Conservation (phyloP, 2,329 filamentous ascomycete species). For the Colletotrichum tanaceti region DNA sequence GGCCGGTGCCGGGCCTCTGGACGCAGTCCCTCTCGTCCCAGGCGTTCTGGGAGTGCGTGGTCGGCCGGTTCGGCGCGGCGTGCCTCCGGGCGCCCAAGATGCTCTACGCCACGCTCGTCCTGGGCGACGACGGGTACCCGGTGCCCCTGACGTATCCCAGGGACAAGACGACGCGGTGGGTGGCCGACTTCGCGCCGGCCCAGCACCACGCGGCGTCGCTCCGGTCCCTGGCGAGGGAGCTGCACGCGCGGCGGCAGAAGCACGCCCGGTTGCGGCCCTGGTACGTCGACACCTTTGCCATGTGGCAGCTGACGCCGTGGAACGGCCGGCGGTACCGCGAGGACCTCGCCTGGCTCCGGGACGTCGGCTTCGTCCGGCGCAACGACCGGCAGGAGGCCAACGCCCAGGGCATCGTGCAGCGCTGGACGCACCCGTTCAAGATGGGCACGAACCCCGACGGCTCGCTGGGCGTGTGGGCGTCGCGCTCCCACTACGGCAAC, state of each 20-base stretch:
- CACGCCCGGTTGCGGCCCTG: slow-evolving; percentile 21
- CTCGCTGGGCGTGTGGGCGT: neutral
- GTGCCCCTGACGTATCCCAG: neutral
- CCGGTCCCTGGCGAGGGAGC: neutral
- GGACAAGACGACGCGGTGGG: neutral
- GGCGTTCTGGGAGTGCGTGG: slow-evolving; percentile 2
- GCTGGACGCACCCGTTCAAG: neutral
- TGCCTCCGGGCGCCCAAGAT: slow-evolving; percentile 7
- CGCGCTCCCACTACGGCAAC: no score
- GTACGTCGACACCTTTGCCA: slow-evolving; percentile 18
- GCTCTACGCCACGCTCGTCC: neutral
- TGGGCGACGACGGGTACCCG: neutral
- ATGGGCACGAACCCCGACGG: neutral
- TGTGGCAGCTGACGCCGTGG: slow-evolving; percentile 37
- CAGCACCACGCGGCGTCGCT: neutral
- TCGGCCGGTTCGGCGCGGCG: neutral
- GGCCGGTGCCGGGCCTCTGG: slow-evolving; percentile 10
- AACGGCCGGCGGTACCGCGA: neutral
- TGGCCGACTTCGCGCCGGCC: neutral
- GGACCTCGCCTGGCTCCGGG: neutral
- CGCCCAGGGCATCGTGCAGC: neutral
- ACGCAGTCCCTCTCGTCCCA: neutral
- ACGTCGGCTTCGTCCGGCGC: neutral
- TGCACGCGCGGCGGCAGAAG: slow-evolving; percentile 4
- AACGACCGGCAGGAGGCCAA: neutral